Conservation (phyloP, 2,329 filamentous ascomycete species). For the Bipolaris cookei region DNA sequence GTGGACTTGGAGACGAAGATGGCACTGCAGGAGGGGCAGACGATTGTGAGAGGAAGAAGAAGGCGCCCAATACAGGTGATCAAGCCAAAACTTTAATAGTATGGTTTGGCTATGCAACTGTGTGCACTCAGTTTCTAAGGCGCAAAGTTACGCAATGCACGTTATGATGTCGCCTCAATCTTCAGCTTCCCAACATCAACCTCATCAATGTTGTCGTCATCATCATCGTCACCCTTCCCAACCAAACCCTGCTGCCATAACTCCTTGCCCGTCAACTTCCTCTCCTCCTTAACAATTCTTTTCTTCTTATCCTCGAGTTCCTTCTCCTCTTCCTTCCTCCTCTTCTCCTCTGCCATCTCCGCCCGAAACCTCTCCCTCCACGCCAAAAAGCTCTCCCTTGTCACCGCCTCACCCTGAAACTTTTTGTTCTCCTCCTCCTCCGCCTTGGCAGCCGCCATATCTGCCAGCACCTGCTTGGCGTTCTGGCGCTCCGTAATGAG, state of each 20-base stretch:
- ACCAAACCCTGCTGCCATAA: constrained; percentile 58
- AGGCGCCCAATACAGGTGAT: constrained; percentile 31
- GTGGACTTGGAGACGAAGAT: constrained; percentile 57
- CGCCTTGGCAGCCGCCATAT: constrained; percentile 64
- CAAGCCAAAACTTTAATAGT: constrained; percentile 16
- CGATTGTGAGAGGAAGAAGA: constrained; percentile 37
- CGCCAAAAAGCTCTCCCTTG: constrained; percentile 79
- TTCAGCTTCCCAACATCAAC: constrained; percentile 52
- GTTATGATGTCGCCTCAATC: constrained; percentile 54
- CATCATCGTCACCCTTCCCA: constrained; percentile 70
- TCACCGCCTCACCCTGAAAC: constrained; percentile 91
- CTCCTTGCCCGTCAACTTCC: constrained; percentile 72
- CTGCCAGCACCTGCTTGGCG: constrained; percentile 61
- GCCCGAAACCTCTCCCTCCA: constrained; percentile 80
- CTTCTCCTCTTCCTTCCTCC: constrained; percentile 68
- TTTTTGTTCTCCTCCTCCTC: constrained; percentile 96
- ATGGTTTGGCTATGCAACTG: not conserved
- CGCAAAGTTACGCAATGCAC: not conserved
- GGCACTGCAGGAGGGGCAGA: constrained; percentile 48
- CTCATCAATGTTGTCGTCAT: constrained; percentile 65
- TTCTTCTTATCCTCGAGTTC: constrained; percentile 67
- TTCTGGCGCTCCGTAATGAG: constrained; percentile 77
- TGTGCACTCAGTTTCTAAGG: constrained; percentile 18
- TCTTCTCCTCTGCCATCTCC: constrained; percentile 79
- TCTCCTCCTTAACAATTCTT: constrained; percentile 68